Base-by-base conservation (phyloP, 164 flowering plant genomes). In the Brasenia schreberi region DNA sequence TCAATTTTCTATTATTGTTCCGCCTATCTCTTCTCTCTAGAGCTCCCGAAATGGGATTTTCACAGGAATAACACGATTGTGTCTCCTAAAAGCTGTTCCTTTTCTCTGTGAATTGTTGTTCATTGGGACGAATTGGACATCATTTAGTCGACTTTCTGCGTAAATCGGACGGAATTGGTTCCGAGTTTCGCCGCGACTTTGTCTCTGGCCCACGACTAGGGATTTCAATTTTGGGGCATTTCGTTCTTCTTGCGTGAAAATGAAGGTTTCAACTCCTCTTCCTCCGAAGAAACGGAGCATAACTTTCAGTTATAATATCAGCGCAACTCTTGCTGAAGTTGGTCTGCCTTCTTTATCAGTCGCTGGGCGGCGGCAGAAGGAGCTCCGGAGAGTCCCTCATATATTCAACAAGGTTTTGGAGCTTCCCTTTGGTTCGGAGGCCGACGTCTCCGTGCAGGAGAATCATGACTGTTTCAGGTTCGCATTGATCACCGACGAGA, bases 381-480 rank as follows among this genome's bases (percentile, higher is more conserved):
- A 86, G 77, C 90, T 91, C 63, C 76, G 92, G 16, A 69, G 91
- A 7, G 76, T 88, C 33, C 97, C 97, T 33, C 97, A 91, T 68
- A 80, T 89, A 60, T 89, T 91, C 77, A 76, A 72, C 66, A 85
- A 86, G 61, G 92, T 91, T 1, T 73, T 91, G 59, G 96, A 87
- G 73, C 81, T 91, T 0, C 96, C 93, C 0, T 81, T 89, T 62
- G 74, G 76, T 49, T 86, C 92, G 2, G 96, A 87, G 18, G 87
- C 96, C 12, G 88, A 89, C 61, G 92, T 88, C 5, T 67, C 63
- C 42, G 70, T 91, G 27, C 87, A 88, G 68, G 96, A 87, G 56
- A 70, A 68, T 44, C 69, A 79, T 5, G 81, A 82, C 6, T 80
- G 70, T 66, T 81, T 91, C 72, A 77, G 80, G 5, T 91, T 91